phyloP scores from a whole-genome alignment of 2,329 filamentous ascomycete genomes.

The Colletotrichum noveboracense region DNA sequence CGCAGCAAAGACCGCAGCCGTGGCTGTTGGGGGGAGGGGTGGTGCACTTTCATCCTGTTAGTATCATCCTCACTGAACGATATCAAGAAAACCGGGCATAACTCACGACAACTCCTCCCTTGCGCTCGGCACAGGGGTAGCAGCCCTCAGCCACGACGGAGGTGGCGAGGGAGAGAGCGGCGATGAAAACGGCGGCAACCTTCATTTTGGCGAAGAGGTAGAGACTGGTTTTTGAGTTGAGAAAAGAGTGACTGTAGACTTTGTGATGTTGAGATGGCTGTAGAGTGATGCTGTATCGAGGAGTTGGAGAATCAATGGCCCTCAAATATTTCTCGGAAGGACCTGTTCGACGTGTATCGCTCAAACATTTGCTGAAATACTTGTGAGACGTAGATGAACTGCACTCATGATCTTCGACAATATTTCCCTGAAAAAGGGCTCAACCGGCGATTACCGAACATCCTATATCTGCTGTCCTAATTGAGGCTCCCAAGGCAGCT shows the following conservation, averaged over 20 bases:
- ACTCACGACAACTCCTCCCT: background rate
- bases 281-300: background rate
- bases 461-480: background rate
- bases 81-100: background rate
- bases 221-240: background rate
- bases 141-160: background rate
- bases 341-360: background rate
- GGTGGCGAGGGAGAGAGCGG: background rate
- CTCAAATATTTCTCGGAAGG: background rate
- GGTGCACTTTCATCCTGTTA: background rate
- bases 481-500: background rate
- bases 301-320: background rate
- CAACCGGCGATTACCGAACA: background rate
- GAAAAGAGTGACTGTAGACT: background rate
- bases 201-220: background rate
- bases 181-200: background rate
- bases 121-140: background rate
- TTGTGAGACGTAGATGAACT: background rate
- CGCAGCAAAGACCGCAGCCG: background rate
- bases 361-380: background rate
- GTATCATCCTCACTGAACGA: background rate
- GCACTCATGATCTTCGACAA: background rate
- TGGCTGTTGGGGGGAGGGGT: background rate
- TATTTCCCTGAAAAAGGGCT: background rate
- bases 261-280: background rate